Conservation (phyloP, 2,329 filamentous ascomycete species). For the Beauveria medogensis region DNA sequence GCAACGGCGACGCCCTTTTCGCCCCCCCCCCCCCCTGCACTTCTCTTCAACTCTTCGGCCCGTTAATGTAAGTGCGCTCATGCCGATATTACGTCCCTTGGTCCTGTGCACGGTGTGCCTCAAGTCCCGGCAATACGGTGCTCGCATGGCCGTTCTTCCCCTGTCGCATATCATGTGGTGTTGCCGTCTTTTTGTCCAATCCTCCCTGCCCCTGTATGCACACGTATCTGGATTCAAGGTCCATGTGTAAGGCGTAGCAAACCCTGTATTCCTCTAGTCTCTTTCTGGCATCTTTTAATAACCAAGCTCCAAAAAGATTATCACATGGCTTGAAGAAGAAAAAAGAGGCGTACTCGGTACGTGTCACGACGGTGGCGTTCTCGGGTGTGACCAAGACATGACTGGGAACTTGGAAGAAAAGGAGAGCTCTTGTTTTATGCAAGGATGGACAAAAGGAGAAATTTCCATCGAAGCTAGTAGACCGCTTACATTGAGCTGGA, state of each 20-base stretch:
- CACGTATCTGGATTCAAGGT: not conserved
- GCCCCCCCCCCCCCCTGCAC: no score
- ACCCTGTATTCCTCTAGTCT: not conserved
- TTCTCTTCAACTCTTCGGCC: no score
- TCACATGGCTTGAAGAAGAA: not conserved
- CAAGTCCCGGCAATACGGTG: not conserved
- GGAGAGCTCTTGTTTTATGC: not conserved
- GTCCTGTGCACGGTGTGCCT: no score
- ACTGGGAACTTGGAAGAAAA: not conserved
- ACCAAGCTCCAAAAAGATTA: not conserved
- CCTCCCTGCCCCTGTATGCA: not conserved
- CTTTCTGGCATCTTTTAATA: not conserved
- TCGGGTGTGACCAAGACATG: slow-evolving; percentile 1
- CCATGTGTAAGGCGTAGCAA: not conserved
- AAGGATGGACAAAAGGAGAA: not conserved
- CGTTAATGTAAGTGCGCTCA: not conserved
- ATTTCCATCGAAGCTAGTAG: slow-evolving; percentile 2
- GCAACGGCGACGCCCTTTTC: no score
- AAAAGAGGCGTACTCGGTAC: not conserved
- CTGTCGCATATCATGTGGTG: not conserved
- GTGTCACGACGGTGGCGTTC: not conserved
- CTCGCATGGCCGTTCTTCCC: not conserved
- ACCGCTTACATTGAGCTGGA: no score
- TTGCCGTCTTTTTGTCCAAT: not conserved
- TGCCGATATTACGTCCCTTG: not conserved